Percentiles rank a stretch among this genome's conserved stretches.
Evolutionary conservation across 2,329 filamentous ascomycete genomes (phyloP).

Genomic region (Xylaria sp.): DNA sequence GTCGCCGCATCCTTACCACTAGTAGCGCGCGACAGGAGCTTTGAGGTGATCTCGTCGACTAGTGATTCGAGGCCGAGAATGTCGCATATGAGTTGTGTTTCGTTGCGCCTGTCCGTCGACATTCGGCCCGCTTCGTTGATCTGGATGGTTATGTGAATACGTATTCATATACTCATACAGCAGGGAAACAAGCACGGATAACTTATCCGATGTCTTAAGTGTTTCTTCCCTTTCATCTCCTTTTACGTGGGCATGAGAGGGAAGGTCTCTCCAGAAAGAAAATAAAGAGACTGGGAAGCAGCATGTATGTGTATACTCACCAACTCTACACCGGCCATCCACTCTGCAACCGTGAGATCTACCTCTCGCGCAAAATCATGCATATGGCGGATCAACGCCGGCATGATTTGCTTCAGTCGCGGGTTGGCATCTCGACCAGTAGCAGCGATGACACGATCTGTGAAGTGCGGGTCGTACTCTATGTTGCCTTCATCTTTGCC

Average conservation of each 20-base stretch:
- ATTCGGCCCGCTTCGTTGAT: conserved; percentile 75
- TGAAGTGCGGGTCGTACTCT: conserved; percentile 64
- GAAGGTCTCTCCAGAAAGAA: neutral
- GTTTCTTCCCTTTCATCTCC: neutral
- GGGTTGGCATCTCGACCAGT: conserved; percentile 78
- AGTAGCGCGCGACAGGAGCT: conserved; percentile 70
- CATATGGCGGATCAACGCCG: conserved; percentile 75
- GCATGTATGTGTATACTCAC: conserved; percentile 52
- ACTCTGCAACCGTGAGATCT: conserved; percentile 82
- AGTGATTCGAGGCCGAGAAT: conserved; percentile 79
- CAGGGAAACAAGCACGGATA: neutral
- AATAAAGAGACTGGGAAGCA: neutral
- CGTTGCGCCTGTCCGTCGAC: conserved; percentile 71
- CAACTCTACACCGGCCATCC: conserved; percentile 74
- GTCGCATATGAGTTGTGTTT: conserved; percentile 74
- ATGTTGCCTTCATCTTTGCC: neutral
- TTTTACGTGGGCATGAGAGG: neutral
- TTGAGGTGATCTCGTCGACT: conserved; percentile 83
- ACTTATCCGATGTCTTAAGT: neutral
- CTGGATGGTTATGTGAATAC: conserved; percentile 46
- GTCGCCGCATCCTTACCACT: conserved; percentile 67
- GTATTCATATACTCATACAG: neutral
- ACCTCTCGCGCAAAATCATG: conserved; percentile 86
- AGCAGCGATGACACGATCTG: conserved; percentile 75
- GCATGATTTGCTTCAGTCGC: conserved; percentile 74